Evolutionary conservation across 441 rosid species (phyloP), one percentile per base, ranked within the genome.

Genomic region (Brassica balearica): DNA sequence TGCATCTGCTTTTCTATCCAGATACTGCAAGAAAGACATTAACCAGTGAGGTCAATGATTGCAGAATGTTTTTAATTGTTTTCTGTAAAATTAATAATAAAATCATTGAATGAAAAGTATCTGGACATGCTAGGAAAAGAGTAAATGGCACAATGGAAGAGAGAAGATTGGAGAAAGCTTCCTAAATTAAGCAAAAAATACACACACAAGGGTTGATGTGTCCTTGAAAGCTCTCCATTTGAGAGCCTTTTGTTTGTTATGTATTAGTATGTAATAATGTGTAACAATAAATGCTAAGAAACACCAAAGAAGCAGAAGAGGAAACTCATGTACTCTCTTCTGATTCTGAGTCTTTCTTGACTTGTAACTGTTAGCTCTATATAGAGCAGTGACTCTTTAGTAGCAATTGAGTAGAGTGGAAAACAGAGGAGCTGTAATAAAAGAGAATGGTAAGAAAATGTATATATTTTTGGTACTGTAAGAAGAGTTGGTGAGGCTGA

Each of bases 141-240:
- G 85, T 80, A 85, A 87, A 85, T 81, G 87, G 56, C 84, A 63
- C 77, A 60, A 8, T 56, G 3, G 78, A 77, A 63, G 46, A 53
- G 46, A 66, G 75, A 62, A 34, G 58, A 38, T 29, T 22, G 8
- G 43, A 38, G 43, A 38, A 4, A 79, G 62, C 15, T 82, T 65
- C 71, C 88, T 72, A 65, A 79, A 86, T 68, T 51, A 66, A 82
- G 82, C 71, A 69, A 84, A 81, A 65, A 69, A 3, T 75, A 83
- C 94, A 85, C 87, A 92, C 97, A 78, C 77, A 83, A 60, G 89
- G 72, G 79, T 88, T 82, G 77, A 87, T 82, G 67, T 86, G 88
- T 87, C 90, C 92, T 86, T 90, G 88, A 29, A 87, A 83, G 80
- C 87, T 87, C 93, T 92, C 95, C 97, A 90, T 92, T 87, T 79